Conservation (phyloP, 2,329 filamentous ascomycete species). For the Plenodomus biglobosus region DNA sequence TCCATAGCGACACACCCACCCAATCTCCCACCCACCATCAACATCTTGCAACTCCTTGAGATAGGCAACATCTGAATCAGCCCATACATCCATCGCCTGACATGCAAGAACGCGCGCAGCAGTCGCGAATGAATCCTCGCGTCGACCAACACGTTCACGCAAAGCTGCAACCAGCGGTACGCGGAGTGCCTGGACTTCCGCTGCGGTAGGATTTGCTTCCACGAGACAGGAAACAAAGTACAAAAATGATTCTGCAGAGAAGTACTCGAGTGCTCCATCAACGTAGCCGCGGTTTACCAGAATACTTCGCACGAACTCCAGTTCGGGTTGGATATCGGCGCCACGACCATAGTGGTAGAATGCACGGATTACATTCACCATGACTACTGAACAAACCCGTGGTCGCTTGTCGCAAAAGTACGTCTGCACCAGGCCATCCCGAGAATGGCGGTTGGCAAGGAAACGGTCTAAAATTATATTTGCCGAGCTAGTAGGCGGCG, state of each 20-base stretch:
- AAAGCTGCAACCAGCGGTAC: conserved; percentile 24
- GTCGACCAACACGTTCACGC: conserved; percentile 24
- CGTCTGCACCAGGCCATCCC: conserved; percentile 44
- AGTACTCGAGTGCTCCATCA: conserved; percentile 39
- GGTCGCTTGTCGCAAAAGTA: conserved; percentile 35
- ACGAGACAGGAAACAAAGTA: conserved; percentile 33
- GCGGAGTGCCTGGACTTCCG: conserved; percentile 23
- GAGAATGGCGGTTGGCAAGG: conserved; percentile 43
- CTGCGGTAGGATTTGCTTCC: conserved; percentile 13
- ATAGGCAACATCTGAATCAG: conserved; percentile 9
- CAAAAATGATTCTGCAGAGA: conserved; percentile 37
- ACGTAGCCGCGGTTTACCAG: conserved; percentile 29
- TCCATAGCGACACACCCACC: conserved; percentile 25
- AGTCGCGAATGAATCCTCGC: conserved; percentile 28
- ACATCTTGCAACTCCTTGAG: conserved; percentile 33
- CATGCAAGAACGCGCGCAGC: conserved; percentile 35
- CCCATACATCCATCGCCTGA: conserved; percentile 22
- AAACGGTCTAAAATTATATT: conserved; percentile 13
- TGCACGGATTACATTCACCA: conserved; percentile 36
- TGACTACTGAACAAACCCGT: conserved; percentile 34
- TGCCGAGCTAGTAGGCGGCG: conserved; percentile 5
- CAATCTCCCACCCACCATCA: conserved; percentile 43
- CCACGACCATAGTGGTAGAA: conserved; percentile 38
- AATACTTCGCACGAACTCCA: conserved; percentile 23
- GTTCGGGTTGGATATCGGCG: conserved; percentile 20